Evolutionary conservation across 148 eudicot species (phyloP).

Genomic region (Vaccinium myrtillus): DNA sequence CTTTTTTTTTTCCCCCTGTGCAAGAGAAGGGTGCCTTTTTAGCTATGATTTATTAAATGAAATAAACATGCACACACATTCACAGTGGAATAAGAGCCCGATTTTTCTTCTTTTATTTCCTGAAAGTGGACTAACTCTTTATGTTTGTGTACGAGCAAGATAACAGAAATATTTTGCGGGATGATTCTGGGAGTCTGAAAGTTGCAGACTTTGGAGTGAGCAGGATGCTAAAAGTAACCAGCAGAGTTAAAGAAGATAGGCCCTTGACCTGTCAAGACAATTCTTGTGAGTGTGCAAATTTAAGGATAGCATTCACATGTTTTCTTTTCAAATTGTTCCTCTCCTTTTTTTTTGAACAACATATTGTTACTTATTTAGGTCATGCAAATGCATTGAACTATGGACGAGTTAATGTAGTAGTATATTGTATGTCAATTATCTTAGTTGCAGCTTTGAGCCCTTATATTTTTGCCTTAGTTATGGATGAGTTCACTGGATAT

Average conservation of each 20-base stretch:
- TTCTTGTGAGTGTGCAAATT: constrained; percentile 57
- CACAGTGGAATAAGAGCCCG: background rate
- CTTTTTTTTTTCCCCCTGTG: background rate
- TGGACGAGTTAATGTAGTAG: background rate
- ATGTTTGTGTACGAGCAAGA: constrained; percentile 32
- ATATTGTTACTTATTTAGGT: background rate
- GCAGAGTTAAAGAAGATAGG: constrained; percentile 56
- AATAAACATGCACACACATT: background rate
- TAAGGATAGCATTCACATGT: background rate
- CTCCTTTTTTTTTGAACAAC: background rate
- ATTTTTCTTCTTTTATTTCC: background rate
- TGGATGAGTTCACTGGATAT: no score
- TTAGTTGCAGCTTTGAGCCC: background rate
- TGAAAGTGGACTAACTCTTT: constrained; percentile 22
- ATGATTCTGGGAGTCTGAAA: constrained; percentile 95
- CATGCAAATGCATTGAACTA: background rate
- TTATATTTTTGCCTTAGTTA: no score
- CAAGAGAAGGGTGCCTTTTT: background rate
- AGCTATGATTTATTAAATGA: background rate
- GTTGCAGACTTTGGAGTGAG: constrained; percentile 99
- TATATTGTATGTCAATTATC: background rate
- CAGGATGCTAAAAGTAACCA: constrained; percentile 77
- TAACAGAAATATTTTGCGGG: constrained; percentile 95
- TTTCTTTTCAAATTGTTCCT: background rate
- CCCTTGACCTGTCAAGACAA: constrained; percentile 48